Evolutionary conservation across 202 grass and related monocot genomes (phyloP), one percentile per base, ranked within the genome.

Genomic region (Digitaria exilis): DNA sequence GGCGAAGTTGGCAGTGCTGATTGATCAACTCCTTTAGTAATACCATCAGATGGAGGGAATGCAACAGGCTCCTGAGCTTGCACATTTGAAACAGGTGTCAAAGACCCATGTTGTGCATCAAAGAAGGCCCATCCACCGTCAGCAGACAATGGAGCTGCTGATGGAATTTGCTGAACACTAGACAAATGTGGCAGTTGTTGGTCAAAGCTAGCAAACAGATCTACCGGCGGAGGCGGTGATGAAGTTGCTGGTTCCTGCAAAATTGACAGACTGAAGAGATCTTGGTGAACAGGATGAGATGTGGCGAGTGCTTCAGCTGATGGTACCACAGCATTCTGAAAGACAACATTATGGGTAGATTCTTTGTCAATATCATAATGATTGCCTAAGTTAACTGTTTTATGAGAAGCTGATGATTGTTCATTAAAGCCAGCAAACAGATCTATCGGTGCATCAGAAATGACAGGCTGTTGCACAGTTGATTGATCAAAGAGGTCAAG

Each of bases 111-210:
- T 56, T 90, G 85, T 82, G 81, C 63, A 72, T 86, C 89, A 69
- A 99, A 94, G 52, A 87, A 96, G 82, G 96, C 93, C 96, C 96
- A 99, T 77, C 89, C 96, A 80, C 90, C 83, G 69, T 96, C 87
- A 71, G 85, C 57, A 84, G 87, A 56, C 6, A 78, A 61, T 81
- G 85, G 60, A 84, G 18, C 21, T 71, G 66, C 35, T 57, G 87
- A 70, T 67, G 67, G 56, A 86, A 34, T 90, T 59, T 90, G 80
- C 42, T 92, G 75, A 72, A 75, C 88, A 90, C 22, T 71, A 83
- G 71, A 55, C 7, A 29, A 64, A 76, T 77, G 81, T 75, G 82
- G 78, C 50, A 51, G 31, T 69, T 89, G 89, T 80, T 92, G 88
- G 79, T 87, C 71, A 75, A 92, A 96, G 44, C 82, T 84, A 73